These are phyloP conservation scores for Kodamaea kakaduensis DNA, from an alignment of 805 yeast genomes.

Conservation along the genomic window DNA sequence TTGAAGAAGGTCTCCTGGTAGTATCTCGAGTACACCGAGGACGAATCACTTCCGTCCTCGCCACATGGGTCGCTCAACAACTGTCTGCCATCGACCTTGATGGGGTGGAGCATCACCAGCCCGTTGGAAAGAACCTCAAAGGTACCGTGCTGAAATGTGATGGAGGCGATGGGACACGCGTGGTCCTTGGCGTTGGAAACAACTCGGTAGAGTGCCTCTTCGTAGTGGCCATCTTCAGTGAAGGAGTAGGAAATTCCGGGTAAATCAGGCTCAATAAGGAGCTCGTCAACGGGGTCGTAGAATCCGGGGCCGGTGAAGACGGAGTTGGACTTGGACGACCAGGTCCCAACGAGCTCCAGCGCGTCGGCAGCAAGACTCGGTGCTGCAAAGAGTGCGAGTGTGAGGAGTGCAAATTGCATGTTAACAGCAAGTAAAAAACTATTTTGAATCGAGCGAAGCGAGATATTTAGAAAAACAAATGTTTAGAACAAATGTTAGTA, in stretches of 20 bases:
- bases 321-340: conserved; percentile 91
- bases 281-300: conserved; percentile 93
- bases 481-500: too few species aligned
- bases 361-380: conserved; percentile 26
- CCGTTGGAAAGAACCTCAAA: conserved; percentile 65
- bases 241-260: conserved; percentile 94
- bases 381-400: too few species aligned
- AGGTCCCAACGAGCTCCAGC: conserved; percentile 72
- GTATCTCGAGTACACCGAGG: conserved; percentile 67
- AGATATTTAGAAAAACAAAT: too few species aligned
- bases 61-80: conserved; percentile 82
- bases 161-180: conserved; percentile 75
- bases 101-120: conserved; percentile 64
- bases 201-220: conserved; percentile 83
- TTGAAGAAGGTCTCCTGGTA: conserved; percentile 59
- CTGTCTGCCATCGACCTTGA: conserved; percentile 89
- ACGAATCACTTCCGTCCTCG: conserved; percentile 30
- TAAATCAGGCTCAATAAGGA: conserved; percentile 88
- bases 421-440: too few species aligned
- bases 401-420: too few species aligned
- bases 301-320: conserved; percentile 97
- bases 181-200: conserved; percentile 69
- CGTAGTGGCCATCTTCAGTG: conserved; percentile 87
- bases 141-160: conserved; percentile 87
- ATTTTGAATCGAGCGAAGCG: too few species aligned